A percentile compares a stretch with the other conserved stretches of the same genome.
Evolutionary conservation across 148 eudicot species (phyloP).

Genomic region (Beta vulgaris): DNA sequence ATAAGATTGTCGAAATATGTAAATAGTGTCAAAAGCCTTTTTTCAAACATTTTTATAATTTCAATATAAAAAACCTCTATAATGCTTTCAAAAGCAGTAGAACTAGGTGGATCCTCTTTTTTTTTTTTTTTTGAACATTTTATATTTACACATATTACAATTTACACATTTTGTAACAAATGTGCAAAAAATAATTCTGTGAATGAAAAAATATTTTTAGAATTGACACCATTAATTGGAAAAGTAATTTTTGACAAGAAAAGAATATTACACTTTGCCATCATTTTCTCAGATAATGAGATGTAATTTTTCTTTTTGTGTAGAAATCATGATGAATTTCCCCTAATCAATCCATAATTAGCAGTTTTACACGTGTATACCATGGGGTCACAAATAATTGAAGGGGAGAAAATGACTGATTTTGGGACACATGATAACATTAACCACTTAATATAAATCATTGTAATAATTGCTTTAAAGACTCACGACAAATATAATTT

Average conservation of each 20-base stretch:
- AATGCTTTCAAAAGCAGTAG: too few relatives aligned
- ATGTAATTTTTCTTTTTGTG: not conserved
- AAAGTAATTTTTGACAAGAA: not conserved
- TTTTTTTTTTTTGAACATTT: too few relatives aligned
- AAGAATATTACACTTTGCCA: not conserved
- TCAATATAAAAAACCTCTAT: too few relatives aligned
- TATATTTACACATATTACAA: too few relatives aligned
- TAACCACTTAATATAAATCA: slow-evolving; percentile 3
- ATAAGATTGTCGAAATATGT: too few relatives aligned
- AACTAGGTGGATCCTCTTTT: too few relatives aligned
- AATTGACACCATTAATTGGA: not conserved
- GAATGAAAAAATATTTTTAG: not conserved
- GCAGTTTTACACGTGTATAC: slow-evolving; percentile 4
- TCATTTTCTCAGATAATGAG: not conserved
- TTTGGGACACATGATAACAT: slow-evolving; percentile 12
- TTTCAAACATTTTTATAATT: too few relatives aligned
- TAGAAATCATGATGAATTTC: not conserved
- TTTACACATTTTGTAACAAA: too few relatives aligned
- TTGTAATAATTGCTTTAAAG: slow-evolving; percentile 3
- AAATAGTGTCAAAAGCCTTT: too few relatives aligned
- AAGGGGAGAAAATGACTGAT: not conserved
- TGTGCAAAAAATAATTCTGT: not conserved
- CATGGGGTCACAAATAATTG: slow-evolving; percentile 6
- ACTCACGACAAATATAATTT: slow-evolving; percentile 9
- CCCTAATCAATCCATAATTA: not conserved